Evolutionary conservation across 371 early-diverging fungal genomes (phyloP).

Genomic region (Haplosporangium sp.): DNA sequence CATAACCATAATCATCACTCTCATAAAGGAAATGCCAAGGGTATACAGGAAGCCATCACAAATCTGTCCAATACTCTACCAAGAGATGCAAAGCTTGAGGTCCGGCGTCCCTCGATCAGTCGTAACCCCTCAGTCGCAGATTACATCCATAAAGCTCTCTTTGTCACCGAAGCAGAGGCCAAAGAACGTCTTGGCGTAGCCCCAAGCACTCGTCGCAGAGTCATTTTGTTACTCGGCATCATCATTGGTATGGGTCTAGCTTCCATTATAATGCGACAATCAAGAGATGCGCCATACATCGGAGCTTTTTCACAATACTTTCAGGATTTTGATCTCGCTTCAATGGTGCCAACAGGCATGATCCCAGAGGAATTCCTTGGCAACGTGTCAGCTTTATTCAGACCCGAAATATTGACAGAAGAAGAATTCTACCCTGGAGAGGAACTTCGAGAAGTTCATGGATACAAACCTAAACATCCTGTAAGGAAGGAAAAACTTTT

Average conservation of each 20-base stretch:
- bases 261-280: constrained; percentile 53
- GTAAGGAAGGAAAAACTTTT: constrained; percentile 16
- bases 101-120: constrained; percentile 44
- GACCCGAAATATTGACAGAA: constrained; percentile 62
- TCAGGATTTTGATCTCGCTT: constrained; percentile 73
- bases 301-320: constrained; percentile 53
- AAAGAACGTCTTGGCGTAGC: constrained; percentile 27
- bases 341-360: constrained; percentile 74
- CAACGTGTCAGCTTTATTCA: constrained; percentile 70
- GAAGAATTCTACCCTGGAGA: constrained; percentile 64
- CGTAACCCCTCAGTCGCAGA: constrained; percentile 50
- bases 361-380: constrained; percentile 78
- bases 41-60: constrained; percentile 21
- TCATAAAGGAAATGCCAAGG: constrained; percentile 7
- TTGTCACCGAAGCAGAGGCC: constrained; percentile 25
- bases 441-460: constrained; percentile 54
- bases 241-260: constrained; percentile 64
- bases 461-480: constrained; percentile 40
- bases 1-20: neutral
- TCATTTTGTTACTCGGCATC: constrained; percentile 65
- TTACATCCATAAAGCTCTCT: constrained; percentile 40
- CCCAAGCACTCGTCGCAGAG: constrained; percentile 55
- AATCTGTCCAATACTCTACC: constrained; percentile 30
- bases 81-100: constrained; percentile 21
- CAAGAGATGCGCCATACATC: constrained; percentile 49